Percentiles rank a stretch among this genome's conserved stretches.
phyloP scores from a whole-genome alignment of 1,284 basidiomycete species.

The Papiliotrema fonsecae region DNA sequence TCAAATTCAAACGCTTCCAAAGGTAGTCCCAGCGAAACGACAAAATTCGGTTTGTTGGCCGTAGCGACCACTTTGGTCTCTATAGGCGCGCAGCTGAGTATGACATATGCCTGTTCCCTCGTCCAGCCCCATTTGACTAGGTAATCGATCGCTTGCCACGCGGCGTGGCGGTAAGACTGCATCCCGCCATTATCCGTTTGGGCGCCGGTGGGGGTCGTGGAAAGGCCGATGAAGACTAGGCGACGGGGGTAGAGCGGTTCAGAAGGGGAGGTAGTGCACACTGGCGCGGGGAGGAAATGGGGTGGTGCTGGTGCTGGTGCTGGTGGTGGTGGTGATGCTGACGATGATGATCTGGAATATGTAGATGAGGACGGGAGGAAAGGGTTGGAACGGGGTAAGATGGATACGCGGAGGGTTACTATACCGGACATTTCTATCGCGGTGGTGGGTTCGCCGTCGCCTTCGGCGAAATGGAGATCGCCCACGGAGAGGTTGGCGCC shows the following conservation, averaged over 20 bases:
- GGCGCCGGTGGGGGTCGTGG: conserved; percentile 11
- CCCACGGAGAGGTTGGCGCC: conserved; percentile 74
- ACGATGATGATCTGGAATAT: no score
- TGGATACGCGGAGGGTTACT: conserved; percentile 65
- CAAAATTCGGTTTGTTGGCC: conserved; percentile 29
- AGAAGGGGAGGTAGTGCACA: conserved; percentile 47
- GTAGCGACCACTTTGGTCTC: conserved; percentile 48
- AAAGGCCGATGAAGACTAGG: conserved; percentile 28
- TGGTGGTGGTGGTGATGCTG: no score
- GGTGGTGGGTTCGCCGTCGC: conserved; percentile 60
- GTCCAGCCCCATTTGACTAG: conserved; percentile 50
- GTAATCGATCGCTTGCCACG: conserved; percentile 68
- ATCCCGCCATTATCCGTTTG: conserved; percentile 22
- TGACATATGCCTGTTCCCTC: conserved; percentile 64
- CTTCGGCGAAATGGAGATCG: conserved; percentile 75
- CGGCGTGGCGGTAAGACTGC: conserved; percentile 63
- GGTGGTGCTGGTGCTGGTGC: no score
- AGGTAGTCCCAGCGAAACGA: conserved; percentile 24
- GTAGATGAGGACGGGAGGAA: no score
- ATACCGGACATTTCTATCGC: conserved; percentile 59
- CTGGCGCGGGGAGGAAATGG: conserved; percentile 69
- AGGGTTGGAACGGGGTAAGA: conserved; percentile 70
- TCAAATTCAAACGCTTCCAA: conserved; percentile 30
- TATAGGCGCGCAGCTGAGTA: conserved; percentile 68
- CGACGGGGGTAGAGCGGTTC: conserved; percentile 22